Percentiles rank a stretch among this genome's conserved stretches.
These are phyloP conservation scores for Alternaria arborescens DNA, from an alignment of 2,329 filamentous ascomycete genomes.

Conservation along the genomic window DNA sequence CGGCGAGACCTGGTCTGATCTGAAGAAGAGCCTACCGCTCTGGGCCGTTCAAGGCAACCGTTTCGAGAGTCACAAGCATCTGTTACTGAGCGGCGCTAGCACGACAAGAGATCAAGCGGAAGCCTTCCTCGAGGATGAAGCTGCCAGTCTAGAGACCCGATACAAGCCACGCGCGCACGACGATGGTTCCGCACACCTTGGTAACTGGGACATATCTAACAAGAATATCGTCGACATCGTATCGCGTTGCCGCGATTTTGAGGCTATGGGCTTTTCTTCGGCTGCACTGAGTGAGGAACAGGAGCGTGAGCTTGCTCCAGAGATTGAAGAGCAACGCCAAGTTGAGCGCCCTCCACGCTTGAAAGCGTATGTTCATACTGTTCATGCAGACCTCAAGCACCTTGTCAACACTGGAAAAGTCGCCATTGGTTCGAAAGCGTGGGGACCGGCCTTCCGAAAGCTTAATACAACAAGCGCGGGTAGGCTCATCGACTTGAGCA, in stretches of 20 bases:
- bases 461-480: constrained; percentile 56
- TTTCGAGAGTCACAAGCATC: constrained; percentile 54
- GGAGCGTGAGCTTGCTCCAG: constrained; percentile 71
- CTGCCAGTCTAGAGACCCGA: constrained; percentile 60
- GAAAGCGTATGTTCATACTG: constrained; percentile 51
- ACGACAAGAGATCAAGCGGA: constrained; percentile 45
- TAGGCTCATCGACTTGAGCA: constrained; percentile 36
- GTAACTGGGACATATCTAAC: constrained; percentile 24
- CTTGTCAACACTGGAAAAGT: constrained; percentile 55
- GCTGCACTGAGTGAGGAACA: constrained; percentile 69
- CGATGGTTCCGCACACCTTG: not conserved
- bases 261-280: constrained; percentile 40
- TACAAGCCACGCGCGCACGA: constrained; percentile 55
- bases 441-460: constrained; percentile 57
- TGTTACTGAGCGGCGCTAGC: constrained; percentile 45
- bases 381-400: constrained; percentile 55
- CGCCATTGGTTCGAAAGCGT: constrained; percentile 40
- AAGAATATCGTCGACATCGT: constrained; percentile 33
- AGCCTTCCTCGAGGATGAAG: constrained; percentile 65
- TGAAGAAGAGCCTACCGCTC: constrained; percentile 61
- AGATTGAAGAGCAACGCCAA: constrained; percentile 68
- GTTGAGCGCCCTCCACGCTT: constrained; percentile 58
- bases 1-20: constrained; percentile 63
- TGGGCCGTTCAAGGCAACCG: constrained; percentile 69
- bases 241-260: constrained; percentile 33